phyloP scores from a whole-genome alignment of 345 rosid genomes.

The Hevea brasiliensis region DNA sequence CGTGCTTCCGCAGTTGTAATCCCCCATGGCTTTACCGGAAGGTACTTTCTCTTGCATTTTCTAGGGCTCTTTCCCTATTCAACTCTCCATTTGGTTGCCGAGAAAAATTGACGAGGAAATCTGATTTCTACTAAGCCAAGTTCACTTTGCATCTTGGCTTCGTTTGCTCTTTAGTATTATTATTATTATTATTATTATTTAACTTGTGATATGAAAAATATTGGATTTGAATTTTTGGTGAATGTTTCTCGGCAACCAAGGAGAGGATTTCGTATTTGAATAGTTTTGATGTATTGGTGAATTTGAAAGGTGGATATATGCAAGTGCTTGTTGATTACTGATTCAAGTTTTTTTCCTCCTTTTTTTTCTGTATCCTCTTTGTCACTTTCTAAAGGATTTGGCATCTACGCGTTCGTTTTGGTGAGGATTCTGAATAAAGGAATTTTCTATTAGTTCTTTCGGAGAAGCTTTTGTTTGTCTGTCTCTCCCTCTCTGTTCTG shows the following conservation, averaged over 20 bases:
- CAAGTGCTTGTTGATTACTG: slow-evolving; percentile 29
- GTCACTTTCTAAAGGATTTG: slow-evolving; percentile 43
- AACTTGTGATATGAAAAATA: background rate
- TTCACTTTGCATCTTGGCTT: background rate
- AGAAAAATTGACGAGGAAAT: slow-evolving; percentile 17
- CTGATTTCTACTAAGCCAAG: background rate
- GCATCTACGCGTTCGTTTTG: slow-evolving; percentile 56
- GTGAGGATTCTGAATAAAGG: slow-evolving; percentile 77
- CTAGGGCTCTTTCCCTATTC: slow-evolving; percentile 13
- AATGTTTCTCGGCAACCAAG: slow-evolving; percentile 25
- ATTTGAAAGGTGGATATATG: slow-evolving; percentile 11
- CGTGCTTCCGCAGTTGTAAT: slow-evolving; percentile 14
- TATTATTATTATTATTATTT: too few relatives aligned
- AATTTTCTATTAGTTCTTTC: slow-evolving; percentile 54
- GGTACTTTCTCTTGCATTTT: slow-evolving; percentile 35
- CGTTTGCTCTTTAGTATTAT: too few relatives aligned
- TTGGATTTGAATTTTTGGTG: background rate
- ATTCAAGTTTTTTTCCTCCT: slow-evolving; percentile 23
- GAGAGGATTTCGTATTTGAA: slow-evolving; percentile 10
- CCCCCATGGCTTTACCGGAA: slow-evolving; percentile 37
- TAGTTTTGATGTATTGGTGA: background rate
- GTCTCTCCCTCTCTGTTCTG: slow-evolving; percentile 43
- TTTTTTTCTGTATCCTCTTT: slow-evolving; percentile 14
- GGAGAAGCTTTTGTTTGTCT: slow-evolving; percentile 43
- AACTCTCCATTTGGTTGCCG: slow-evolving; percentile 39